Evolutionary conservation across 495 filamentous ascomycete genomes (phyloP).

Genomic region (Lentithecium fluviatile): DNA sequence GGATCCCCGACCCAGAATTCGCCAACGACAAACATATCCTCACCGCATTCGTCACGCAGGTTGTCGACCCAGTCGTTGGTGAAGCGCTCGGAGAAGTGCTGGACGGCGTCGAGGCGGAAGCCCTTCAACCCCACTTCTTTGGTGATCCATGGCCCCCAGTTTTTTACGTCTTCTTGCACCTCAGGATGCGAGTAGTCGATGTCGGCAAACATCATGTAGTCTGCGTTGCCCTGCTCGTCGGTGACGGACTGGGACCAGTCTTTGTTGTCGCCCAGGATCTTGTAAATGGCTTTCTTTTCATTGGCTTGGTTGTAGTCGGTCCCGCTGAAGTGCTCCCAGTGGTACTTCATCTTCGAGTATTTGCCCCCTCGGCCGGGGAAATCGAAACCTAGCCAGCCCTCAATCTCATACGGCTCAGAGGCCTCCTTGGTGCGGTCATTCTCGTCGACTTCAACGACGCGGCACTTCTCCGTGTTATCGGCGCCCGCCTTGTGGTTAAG

Average conservation of each 20-base stretch:
- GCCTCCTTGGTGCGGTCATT: conserved; percentile 56
- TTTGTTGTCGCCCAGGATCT: conserved; percentile 62
- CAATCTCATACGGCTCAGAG: conserved; percentile 61
- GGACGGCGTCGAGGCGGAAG: conserved; percentile 72
- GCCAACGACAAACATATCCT: conserved; percentile 65
- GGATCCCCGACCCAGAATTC: conserved; percentile 70
- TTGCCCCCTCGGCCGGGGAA: conserved; percentile 60
- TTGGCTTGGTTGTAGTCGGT: conserved; percentile 65
- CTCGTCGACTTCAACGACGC: conserved; percentile 58
- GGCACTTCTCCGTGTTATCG: conserved; percentile 60
- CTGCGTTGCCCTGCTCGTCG: conserved; percentile 67
- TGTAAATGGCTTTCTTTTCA: conserved; percentile 63
- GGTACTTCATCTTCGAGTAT: conserved; percentile 64
- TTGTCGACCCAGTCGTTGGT: conserved; percentile 58
- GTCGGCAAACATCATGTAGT: conserved; percentile 64
- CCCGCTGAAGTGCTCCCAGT: conserved; percentile 51
- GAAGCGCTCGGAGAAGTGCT: conserved; percentile 68
- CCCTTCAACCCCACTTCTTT: conserved; percentile 59
- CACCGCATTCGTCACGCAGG: conserved; percentile 51
- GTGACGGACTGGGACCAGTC: conserved; percentile 67
- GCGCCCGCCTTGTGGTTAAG: conserved; percentile 75
- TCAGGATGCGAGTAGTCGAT: conserved; percentile 67
- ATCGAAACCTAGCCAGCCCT: conserved; percentile 66
- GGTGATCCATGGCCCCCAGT: conserved; percentile 68
- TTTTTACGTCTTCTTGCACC: conserved; percentile 58